A percentile compares a stretch with the other conserved stretches of the same genome.
phyloP scores from a whole-genome alignment of 345 rosid genomes.

The Brassica carinata region DNA sequence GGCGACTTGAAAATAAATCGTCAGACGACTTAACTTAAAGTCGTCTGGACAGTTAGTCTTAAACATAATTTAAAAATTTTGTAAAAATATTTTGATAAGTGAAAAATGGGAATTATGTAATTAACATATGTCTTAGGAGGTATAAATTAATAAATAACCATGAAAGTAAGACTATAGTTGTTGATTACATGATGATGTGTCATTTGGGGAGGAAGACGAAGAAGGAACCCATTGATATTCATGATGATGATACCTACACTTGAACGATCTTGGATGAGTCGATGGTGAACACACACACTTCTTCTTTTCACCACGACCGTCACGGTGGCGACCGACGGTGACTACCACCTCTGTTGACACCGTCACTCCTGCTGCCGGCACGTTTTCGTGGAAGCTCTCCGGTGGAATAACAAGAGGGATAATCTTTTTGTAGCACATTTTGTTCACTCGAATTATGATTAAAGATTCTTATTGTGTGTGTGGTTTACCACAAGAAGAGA shows the following conservation, averaged over 20 bases:
- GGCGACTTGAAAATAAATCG: no score
- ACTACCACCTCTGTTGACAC: conserved; percentile 27
- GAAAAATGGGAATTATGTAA: no score
- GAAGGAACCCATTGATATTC: conserved; percentile 56
- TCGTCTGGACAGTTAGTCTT: no score
- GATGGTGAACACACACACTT: conserved; percentile 74
- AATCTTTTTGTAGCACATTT: conserved; percentile 34
- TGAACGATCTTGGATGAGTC: conserved; percentile 76
- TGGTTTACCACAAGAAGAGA: conserved; percentile 28
- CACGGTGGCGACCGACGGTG: conserved; percentile 10
- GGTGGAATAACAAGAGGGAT: conserved; percentile 18
- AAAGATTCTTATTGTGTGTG: conserved; percentile 18
- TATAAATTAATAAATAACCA: not conserved
- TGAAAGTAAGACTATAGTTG: not conserved
- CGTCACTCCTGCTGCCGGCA: conserved; percentile 18
- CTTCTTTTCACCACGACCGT: conserved; percentile 41
- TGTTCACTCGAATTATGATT: conserved; percentile 1
- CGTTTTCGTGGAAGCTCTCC: conserved; percentile 1
- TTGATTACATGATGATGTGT: conserved; percentile 25
- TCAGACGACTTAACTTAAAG: no score
- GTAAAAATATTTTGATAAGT: no score
- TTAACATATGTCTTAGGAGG: no score
- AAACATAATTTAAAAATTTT: no score
- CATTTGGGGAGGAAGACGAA: conserved; percentile 26
- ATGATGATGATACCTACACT: conserved; percentile 71